Evolutionary conservation across 2,329 filamentous ascomycete genomes (phyloP).

Genomic region (Neocatenulostroma microsporum): DNA sequence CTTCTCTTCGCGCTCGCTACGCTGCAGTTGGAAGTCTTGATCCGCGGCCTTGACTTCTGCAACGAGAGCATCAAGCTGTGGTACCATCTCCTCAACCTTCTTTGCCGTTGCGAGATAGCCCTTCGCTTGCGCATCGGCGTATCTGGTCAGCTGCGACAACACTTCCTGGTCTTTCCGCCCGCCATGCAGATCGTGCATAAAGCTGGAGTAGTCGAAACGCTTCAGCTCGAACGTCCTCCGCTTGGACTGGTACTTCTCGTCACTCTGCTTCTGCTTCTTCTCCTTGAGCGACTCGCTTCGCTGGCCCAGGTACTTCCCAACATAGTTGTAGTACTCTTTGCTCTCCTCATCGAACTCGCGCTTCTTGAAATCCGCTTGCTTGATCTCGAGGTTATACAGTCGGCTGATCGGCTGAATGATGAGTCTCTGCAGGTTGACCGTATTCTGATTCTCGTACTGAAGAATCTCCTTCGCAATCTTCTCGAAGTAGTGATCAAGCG

Average conservation of each 20-base stretch:
- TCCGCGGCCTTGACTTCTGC: slow-evolving; percentile 87
- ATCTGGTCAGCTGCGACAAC: slow-evolving; percentile 86
- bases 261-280: slow-evolving; percentile 92
- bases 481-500: slow-evolving; percentile 95
- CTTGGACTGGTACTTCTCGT: slow-evolving; percentile 93
- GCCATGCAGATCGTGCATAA: slow-evolving; percentile 98
- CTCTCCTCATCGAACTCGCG: slow-evolving; percentile 98
- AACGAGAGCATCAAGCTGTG: slow-evolving; percentile 81
- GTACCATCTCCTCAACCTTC: slow-evolving; percentile 77
- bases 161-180: slow-evolving; percentile 98
- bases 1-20: slow-evolving; percentile 94
- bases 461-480: slow-evolving; percentile 91
- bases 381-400: slow-evolving; percentile 92
- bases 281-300: slow-evolving; percentile 92
- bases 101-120: slow-evolving; percentile 75
- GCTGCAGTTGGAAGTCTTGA: slow-evolving; percentile 92
- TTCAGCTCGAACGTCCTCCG: slow-evolving; percentile 92
- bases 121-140: slow-evolving; percentile 81
- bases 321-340: slow-evolving; percentile 95
- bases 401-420: slow-evolving; percentile 92
- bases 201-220: slow-evolving; percentile 96
- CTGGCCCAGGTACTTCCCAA: slow-evolving; percentile 91
- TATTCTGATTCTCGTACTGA: slow-evolving; percentile 76
- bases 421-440: slow-evolving; percentile 74
- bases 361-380: slow-evolving; percentile 93